Conservation (phyloP, 768 basidiomycete species). For the Suillus cothurnatus region DNA sequence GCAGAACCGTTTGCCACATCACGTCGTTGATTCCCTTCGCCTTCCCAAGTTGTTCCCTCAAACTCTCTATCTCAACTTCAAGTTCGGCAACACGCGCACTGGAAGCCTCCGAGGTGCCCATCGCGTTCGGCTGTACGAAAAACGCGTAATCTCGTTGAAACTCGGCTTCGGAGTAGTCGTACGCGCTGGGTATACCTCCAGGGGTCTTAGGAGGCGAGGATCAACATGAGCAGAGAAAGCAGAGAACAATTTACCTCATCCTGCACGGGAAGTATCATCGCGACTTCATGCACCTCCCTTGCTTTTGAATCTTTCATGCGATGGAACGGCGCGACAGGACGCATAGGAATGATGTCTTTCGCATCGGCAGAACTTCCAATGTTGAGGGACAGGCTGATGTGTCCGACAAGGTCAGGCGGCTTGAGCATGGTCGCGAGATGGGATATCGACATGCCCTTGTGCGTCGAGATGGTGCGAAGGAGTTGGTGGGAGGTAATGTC, state of each 20-base stretch:
- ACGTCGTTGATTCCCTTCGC: slow-evolving; percentile 92
- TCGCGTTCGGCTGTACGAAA: slow-evolving; percentile 53
- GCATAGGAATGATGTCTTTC: slow-evolving; percentile 65
- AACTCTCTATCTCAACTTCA: slow-evolving; percentile 65
- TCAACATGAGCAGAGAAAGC: background rate
- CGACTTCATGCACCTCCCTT: slow-evolving; percentile 70
- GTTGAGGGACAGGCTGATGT: slow-evolving; percentile 58
- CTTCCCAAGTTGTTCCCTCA: slow-evolving; percentile 72
- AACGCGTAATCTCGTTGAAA: slow-evolving; percentile 66
- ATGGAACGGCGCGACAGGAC: slow-evolving; percentile 70
- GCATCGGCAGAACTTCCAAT: slow-evolving; percentile 37
- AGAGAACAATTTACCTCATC: slow-evolving; percentile 37
- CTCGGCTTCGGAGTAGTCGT: slow-evolving; percentile 52
- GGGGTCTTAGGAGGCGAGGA: slow-evolving; percentile 13
- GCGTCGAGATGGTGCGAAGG: slow-evolving; percentile 76
- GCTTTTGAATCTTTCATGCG: slow-evolving; percentile 67
- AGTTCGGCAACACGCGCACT: slow-evolving; percentile 62
- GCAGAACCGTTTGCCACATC: slow-evolving; percentile 90
- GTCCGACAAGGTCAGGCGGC: slow-evolving; percentile 86
- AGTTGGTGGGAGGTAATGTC: slow-evolving; percentile 91
- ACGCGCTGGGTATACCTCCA: slow-evolving; percentile 21
- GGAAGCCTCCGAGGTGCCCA: slow-evolving; percentile 21
- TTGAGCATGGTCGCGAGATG: slow-evolving; percentile 78
- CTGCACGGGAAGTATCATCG: slow-evolving; percentile 57
- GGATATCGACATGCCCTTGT: slow-evolving; percentile 70